Evolutionary conservation across 495 filamentous ascomycete species (phyloP).

Genomic region (Penicillium ochrochloron): DNA sequence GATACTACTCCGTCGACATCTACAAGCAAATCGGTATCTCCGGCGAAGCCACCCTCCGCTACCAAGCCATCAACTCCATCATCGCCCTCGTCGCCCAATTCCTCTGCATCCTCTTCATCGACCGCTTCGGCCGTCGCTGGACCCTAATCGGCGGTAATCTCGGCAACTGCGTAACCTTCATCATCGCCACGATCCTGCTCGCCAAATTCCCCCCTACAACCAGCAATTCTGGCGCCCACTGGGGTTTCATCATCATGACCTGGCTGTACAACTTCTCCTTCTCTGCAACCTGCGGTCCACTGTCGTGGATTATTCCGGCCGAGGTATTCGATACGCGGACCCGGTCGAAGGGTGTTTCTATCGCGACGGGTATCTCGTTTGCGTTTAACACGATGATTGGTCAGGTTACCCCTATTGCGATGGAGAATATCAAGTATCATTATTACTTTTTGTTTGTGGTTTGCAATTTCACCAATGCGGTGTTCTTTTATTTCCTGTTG

Average conservation of each 20-base stretch:
- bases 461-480: conserved; percentile 58
- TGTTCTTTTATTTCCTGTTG: conserved; percentile 66
- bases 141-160: conserved; percentile 69
- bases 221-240: conserved; percentile 60
- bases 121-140: conserved; percentile 66
- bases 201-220: conserved; percentile 57
- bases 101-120: conserved; percentile 69
- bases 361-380: conserved; percentile 67
- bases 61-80: conserved; percentile 72
- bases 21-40: conserved; percentile 70
- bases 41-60: conserved; percentile 66
- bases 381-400: conserved; percentile 78
- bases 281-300: conserved; percentile 64
- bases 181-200: conserved; percentile 52
- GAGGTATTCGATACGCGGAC: conserved; percentile 74
- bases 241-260: conserved; percentile 75
- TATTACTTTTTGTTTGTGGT: conserved; percentile 64
- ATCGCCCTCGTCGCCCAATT: conserved; percentile 69
- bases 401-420: conserved; percentile 66
- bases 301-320: conserved; percentile 67
- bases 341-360: conserved; percentile 66
- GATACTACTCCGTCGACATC: conserved; percentile 70
- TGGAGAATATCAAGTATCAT: conserved; percentile 53
- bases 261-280: conserved; percentile 75
- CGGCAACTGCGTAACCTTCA: conserved; percentile 64